Evolutionary conservation across 108 stramenopile genomes (phyloP), one percentile per base, ranked within the genome.

Genomic region (Nitzschia sp.): DNA sequence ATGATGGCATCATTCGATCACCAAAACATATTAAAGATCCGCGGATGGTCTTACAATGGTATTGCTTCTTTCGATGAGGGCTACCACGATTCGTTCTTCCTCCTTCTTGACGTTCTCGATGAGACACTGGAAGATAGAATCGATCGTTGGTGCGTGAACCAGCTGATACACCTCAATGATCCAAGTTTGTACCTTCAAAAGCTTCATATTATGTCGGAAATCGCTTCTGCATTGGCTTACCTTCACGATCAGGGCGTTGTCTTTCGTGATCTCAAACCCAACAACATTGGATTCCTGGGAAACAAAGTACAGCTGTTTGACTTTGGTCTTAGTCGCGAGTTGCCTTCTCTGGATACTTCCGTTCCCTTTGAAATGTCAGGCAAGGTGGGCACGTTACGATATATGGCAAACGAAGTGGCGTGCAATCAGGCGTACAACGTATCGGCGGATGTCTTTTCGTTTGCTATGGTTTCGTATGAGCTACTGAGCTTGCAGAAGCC

Each of bases 281-380:
- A 73, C 54, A 80, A 84, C 67, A 82, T 87, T 61, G 76, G 86
- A 17, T 89, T 93, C 71, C 75, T 89, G 26, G 78, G 73, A 3
- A 89, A 89, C 32, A 77, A 68, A 47, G 89, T 90, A 0, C 90
- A 93, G 58, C 77, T 93, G 31, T 88, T 90, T 47, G 92, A 93
- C 70, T 93, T 93, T 63, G 92, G 92, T 2, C 64, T 93, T 9
- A 77, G 76, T 22, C 81, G 92, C 8, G 92, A 93, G 35, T 53
- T 92, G 26, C 85, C 86, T 23, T 71, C 65, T 26, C 56, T 82
- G 66, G 80, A 84, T 31, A 66, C 75, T 6, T 48, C 47, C 25
- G 54, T 59, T 28, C 71, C 80, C 16, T 87, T 75, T 52, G 59
- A 77, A 5, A 78, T 88, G 77, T 76, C 75, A 1, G 84, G 84